A percentile compares a stretch with the other conserved stretches of the same genome.
phyloP scores from a whole-genome alignment of 345 rosid genomes.

The Euclidium syriacum region DNA sequence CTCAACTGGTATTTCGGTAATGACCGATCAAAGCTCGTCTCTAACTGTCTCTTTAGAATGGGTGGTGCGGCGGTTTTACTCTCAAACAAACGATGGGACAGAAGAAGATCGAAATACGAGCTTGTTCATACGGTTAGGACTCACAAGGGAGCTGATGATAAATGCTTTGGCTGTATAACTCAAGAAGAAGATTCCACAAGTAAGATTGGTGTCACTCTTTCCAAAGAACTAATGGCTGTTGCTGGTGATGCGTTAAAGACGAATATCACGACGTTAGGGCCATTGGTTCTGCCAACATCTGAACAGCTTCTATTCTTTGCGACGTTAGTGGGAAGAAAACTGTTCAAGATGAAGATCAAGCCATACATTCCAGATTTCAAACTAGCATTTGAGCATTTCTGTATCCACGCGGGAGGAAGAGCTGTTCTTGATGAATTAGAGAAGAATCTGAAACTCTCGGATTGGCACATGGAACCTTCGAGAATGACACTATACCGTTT shows the following conservation, averaged over 20 bases:
- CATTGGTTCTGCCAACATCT: slow-evolving; percentile 51
- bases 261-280: slow-evolving; percentile 53
- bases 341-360: slow-evolving; percentile 51
- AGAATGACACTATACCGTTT: slow-evolving; percentile 54
- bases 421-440: slow-evolving; percentile 58
- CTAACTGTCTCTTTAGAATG: slow-evolving; percentile 54
- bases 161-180: slow-evolving; percentile 45
- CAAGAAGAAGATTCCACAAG: slow-evolving; percentile 50
- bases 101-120: slow-evolving; percentile 46
- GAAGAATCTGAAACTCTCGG: slow-evolving; percentile 52
- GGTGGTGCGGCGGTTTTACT: slow-evolving; percentile 56
- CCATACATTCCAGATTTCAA: slow-evolving; percentile 66
- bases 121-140: slow-evolving; percentile 53
- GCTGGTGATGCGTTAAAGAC: slow-evolving; percentile 63
- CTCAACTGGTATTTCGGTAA: slow-evolving; percentile 59
- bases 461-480: slow-evolving; percentile 59
- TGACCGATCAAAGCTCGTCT: slow-evolving; percentile 51
- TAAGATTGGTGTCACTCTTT: slow-evolving; percentile 45
- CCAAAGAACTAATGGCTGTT: slow-evolving; percentile 53
- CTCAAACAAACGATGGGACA: slow-evolving; percentile 43
- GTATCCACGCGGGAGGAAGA: slow-evolving; percentile 55
- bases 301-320: slow-evolving; percentile 53
- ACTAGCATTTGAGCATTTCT: slow-evolving; percentile 59
- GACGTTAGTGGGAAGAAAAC: slow-evolving; percentile 40
- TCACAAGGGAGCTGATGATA: slow-evolving; percentile 53